Evolutionary conservation across 139 green algal genomes (phyloP).

Genomic region (Bryopsis sp.): DNA sequence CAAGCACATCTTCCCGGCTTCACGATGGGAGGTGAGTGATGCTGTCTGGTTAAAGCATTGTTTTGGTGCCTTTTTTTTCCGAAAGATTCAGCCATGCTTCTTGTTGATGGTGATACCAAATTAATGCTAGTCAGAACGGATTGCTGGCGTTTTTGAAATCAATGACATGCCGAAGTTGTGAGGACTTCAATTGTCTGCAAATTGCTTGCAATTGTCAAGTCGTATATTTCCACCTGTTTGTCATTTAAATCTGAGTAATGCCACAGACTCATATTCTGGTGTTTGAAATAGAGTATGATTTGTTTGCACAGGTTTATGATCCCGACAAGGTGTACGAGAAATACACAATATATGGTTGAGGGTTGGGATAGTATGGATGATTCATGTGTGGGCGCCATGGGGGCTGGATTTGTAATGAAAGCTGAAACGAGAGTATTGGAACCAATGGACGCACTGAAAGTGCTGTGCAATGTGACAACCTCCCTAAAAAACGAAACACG

Average conservation of each 20-base stretch:
- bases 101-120: neutral
- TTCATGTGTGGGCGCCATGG: too few relatives aligned
- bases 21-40: conserved; percentile 71
- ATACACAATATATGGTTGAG: conserved; percentile 2
- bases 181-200: neutral
- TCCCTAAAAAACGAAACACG: too few relatives aligned
- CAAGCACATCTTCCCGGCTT: conserved; percentile 98
- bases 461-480: too few relatives aligned
- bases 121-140: neutral
- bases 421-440: too few relatives aligned
- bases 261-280: neutral
- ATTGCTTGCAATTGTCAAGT: neutral
- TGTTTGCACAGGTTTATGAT: neutral
- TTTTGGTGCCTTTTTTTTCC: neutral
- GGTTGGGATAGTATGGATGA: too few relatives aligned
- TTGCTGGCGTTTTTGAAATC: neutral
- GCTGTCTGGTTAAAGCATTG: neutral
- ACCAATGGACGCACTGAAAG: too few relatives aligned
- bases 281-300: neutral
- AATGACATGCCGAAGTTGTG: neutral
- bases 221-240: neutral
- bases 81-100: neutral
- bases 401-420: too few relatives aligned
- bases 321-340: neutral
- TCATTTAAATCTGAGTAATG: too few relatives aligned